Base-by-base conservation (phyloP, 1,284 basidiomycete species). In the Ceratobasidium theobromae region DNA sequence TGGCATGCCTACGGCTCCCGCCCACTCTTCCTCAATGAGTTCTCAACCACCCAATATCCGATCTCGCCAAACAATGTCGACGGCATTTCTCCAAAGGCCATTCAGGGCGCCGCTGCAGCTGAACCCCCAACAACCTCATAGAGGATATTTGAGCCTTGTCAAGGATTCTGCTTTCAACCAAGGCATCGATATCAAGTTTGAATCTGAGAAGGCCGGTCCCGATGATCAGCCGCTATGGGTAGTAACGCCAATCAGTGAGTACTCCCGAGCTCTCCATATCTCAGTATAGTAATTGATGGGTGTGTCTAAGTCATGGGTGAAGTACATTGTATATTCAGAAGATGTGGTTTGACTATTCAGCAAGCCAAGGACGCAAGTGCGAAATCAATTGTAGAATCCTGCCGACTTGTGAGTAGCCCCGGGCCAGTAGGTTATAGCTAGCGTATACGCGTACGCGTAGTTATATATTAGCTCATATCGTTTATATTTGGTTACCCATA, bases 171-270 rank as follows among this genome's bases (percentile, higher is more conserved):
- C 21, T 28, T 35, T 33, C 14, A 21, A 40, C 27, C 32, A 52
- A 32, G 30, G 30, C 3, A 18, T 58, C 1, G n/a, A 16, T n/a
- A 41, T 40, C 35, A 12, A 40, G 5, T 38, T n/a, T 6, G 23
- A 35, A 3, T 18, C 33, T 40, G 4, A 32, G 21, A 25, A 3
- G 3, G 18, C 28, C 16, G 58, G 58, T 23, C 58, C 46, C 21
- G 21, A 40, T 23, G 11, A 64, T 30, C 14, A 52, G 11, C 58
- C 38, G 6, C 25, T 52, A 0, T 64, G 58, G 58, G 40, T 33
- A 11, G 58, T 52, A 8, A 30, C 35, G 8, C 58, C 58, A 11
- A 64, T 49, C 46, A 64, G 58, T 64, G 58, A 18, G n/a, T 35
- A 28, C 21, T 35, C 18, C 2, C 21, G 5, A 8, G 11, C 21